These are phyloP conservation scores for Cyclotella baltica DNA, from an alignment of 108 stramenopile genomes.

Conservation along the genomic window DNA sequence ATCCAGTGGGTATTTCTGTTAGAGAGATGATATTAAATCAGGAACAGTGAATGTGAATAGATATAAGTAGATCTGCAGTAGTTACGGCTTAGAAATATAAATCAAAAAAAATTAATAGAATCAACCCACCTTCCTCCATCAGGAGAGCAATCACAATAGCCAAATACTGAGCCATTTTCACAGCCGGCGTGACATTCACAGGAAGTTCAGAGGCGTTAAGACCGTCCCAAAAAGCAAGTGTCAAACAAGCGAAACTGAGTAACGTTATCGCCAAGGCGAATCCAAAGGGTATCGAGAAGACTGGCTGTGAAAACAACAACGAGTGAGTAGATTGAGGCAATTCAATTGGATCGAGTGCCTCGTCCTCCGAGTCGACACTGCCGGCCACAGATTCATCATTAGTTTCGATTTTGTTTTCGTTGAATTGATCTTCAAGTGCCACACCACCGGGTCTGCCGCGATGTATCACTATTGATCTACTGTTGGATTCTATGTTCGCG, in stretches of 20 bases:
- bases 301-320: neutral
- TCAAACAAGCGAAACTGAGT: neutral
- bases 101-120: no score
- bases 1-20: slow-evolving; percentile 1
- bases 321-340: slow-evolving; percentile 13
- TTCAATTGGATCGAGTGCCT: no score
- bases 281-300: slow-evolving; percentile 9
- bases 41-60: neutral
- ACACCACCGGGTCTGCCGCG: no score
- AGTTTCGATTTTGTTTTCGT: no score
- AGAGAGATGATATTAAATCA: no score
- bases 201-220: neutral
- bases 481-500: no score
- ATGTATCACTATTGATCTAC: no score
- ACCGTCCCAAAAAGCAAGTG: slow-evolving; percentile 1
- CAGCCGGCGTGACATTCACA: neutral
- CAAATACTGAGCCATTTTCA: slow-evolving; percentile 1
- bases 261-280: neutral
- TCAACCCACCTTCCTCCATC: no score
- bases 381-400: no score
- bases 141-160: neutral
- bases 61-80: neutral
- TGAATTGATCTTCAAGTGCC: no score
- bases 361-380: no score
- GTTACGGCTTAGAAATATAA: neutral